Base-by-base conservation (phyloP, 2,329 filamentous ascomycete species). In the Lecanicillium sp. region DNA sequence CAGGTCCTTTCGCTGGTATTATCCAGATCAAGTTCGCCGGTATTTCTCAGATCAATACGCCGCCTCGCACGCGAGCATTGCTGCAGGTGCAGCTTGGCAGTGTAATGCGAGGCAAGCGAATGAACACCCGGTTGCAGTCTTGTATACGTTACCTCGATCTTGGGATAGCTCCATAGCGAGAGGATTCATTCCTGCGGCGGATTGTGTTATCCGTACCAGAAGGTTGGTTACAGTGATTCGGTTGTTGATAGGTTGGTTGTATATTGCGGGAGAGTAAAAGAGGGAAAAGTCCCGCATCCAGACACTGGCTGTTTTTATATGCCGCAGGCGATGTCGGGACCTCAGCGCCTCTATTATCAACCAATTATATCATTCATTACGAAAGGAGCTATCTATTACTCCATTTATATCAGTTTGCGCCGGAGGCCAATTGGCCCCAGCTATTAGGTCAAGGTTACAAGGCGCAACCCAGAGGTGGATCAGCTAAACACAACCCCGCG, bases 1-100 rank as follows among this genome's bases (percentile, higher is more conserved):
- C 84, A 87, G 83, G 79, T 87, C 81, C 84, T 87, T 87, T 83
- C 85, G 84, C 84, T 86, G 83, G 83, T 77, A 86, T 87, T 86
- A 84, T 83, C 81, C 82, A 86, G 83, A 86, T 87, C 84, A 87
- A 87, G 84, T 88, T 87, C 76, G 72, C 72, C 82, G 83, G 83
- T 86, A 83, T 85, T 78, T 86, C 82, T 86, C 81, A 86, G 81
- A 83, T 63, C 65, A 61, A 60, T 57, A 58, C n/a, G 9, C 26
- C 38, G 19, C 23, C 29, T 29, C 30, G 17, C 38, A 24, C 23
- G n/a, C 38, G 21, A 24, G n/a, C 38, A 21, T 3, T 10, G 7
- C 14, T 19, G 14, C n/a, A 5, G 8, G 11, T 2, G 9, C 5
- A 33, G 27, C 26, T 8, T 9, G 15, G 20, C 24, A 1, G 30